Base-by-base conservation (phyloP, 75 land plant species). In the Chamaecyparis obtusa region DNA sequence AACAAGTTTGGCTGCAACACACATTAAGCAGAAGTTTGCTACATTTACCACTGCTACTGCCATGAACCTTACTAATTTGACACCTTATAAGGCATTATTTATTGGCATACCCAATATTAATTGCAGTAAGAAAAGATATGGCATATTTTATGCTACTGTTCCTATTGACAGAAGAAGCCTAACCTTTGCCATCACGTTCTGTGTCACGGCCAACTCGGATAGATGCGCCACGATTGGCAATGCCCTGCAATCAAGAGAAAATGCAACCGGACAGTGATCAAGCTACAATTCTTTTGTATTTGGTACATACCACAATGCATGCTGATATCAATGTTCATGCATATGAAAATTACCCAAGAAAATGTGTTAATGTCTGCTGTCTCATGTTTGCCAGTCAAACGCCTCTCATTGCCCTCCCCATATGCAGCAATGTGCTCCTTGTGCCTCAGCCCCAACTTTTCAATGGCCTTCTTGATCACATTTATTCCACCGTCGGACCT, bases 361-460 rank as follows among this genome's bases (percentile, higher is more conserved):
- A 95, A 94, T 16, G 89, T 90, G 90, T 91, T 91, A 19, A 55
- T 94, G 85, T 92, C 90, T 67, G 96, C 94, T 24, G 96, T 94
- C 79, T 95, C 96, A 83, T 95, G 95, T 21, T 88, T 83, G 14
- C 96, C 95, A 17, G 96, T 95, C 83, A 95, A 89, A 30, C 96
- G 87, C 19, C 93, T 89, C 80, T 95, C 96, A 78, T 95, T 95
- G 48, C 96, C 95, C 81, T 94, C 95, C 3, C 95, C 96, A 85
- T 95, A 95, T 0, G 91, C 91, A 46, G 92, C 89, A 83, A 93
- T 95, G 92, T 95, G 95, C 77, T 94, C 95, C 86, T 92, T 93
- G 91, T 95, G 95, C 89, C 89, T 90, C 93, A 89, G 67, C 0
- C 89, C 93, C 19, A 95, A 88, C 88, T 95, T 95, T 71, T 90